Percentiles rank a stretch among this genome's conserved stretches.
phyloP scores from a whole-genome alignment of 2,329 filamentous ascomycete species.

The Penicillium sp. region DNA sequence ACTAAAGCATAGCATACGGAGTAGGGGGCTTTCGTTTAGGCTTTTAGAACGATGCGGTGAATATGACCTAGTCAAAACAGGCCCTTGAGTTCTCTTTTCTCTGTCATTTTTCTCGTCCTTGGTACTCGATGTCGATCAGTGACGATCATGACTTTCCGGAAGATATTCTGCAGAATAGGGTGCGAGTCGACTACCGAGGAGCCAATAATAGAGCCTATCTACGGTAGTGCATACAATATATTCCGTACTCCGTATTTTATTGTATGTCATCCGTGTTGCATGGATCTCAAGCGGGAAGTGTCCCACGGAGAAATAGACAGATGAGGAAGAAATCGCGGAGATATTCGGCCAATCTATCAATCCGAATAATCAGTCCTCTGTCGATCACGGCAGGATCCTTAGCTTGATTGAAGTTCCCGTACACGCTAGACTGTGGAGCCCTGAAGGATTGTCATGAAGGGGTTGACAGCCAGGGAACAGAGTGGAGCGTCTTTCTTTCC shows the following conservation, averaged over 20 bases:
- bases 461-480: constrained; percentile 3
- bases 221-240: background rate
- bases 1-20: background rate
- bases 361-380: background rate
- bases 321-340: background rate
- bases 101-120: background rate
- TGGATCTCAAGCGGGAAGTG: background rate
- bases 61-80: background rate
- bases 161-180: background rate
- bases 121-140: background rate
- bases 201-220: background rate
- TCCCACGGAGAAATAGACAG: background rate
- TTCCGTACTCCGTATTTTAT: background rate
- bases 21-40: background rate
- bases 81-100: background rate
- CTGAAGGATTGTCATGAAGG: background rate
- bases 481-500: background rate
- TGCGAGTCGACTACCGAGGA: background rate
- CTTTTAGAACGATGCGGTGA: constrained; percentile 1
- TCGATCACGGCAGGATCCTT: constrained; percentile 3
- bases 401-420: background rate
- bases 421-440: constrained; percentile 6
- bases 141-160: constrained; percentile 4
- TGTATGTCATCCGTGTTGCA: background rate
- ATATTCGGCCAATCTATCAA: background rate